Percentiles rank a stretch among this genome's conserved stretches.
phyloP scores from a whole-genome alignment of 2,329 filamentous ascomycete species.

The Pyrenophora seminiperda region DNA sequence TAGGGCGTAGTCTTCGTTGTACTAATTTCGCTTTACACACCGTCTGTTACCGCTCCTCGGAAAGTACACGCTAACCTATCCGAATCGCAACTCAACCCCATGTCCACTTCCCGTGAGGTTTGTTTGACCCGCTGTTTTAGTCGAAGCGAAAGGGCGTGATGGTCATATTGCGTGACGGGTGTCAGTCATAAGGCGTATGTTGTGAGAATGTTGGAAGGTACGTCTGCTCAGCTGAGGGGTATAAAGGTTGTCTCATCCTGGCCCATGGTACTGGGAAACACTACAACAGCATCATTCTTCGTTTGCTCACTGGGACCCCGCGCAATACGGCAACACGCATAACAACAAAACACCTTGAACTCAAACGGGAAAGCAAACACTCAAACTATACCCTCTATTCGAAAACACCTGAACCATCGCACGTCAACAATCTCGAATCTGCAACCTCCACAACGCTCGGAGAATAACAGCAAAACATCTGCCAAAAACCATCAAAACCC shows the following conservation, averaged over 20 bases:
- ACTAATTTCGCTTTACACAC: neutral
- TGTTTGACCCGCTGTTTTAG: too few relatives aligned
- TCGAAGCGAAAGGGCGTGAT: neutral
- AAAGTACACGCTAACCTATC: neutral
- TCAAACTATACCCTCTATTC: too few relatives aligned
- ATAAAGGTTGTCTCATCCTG: slow-evolving; percentile 3
- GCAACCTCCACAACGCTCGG: neutral
- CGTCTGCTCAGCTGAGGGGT: neutral
- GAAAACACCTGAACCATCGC: neutral
- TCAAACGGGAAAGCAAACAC: neutral
- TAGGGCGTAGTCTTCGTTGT: neutral
- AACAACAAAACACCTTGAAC: neutral
- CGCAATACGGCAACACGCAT: neutral
- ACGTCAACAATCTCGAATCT: neutral
- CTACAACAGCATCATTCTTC: neutral
- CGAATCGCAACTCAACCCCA: neutral
- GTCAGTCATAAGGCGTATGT: slow-evolving; percentile 10
- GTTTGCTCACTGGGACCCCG: too few relatives aligned
- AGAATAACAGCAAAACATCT: too few relatives aligned
- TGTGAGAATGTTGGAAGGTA: neutral
- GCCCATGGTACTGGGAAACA: neutral
- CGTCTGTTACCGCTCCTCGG: neutral
- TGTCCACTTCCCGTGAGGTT: neutral
- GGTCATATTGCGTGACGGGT: neutral
- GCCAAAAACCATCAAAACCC: neutral